A percentile compares a stretch with the other conserved stretches of the same genome.
These are phyloP conservation scores for Debaryomycetaceae sp. DNA, from an alignment of 1,139 yeast genomes.

Conservation along the genomic window DNA sequence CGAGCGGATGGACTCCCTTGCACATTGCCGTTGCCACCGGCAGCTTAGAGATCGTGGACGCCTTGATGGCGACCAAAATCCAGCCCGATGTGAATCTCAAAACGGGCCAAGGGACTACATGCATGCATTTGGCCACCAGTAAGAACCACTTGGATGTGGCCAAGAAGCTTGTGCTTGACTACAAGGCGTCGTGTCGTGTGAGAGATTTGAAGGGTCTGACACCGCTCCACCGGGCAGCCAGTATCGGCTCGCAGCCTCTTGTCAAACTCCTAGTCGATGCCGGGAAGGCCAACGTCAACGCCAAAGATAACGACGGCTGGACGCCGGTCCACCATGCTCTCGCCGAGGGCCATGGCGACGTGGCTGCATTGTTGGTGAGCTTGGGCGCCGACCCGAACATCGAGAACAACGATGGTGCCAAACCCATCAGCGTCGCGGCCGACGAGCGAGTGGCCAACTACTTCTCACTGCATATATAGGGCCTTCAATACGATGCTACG, in stretches of 20 bases:
- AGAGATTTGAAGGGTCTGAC: conserved; percentile 67
- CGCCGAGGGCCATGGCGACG: conserved; percentile 88
- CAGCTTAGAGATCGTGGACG: conserved; percentile 47
- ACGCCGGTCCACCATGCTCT: conserved; percentile 86
- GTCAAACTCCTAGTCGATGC: conserved; percentile 44
- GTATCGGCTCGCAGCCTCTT: conserved; percentile 63
- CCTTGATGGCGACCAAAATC: conserved; percentile 26
- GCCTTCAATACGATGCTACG: too few species aligned
- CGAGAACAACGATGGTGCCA: conserved; percentile 50
- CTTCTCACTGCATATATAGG: not conserved
- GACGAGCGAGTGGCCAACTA: conserved; percentile 48
- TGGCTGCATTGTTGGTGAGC: conserved; percentile 57
- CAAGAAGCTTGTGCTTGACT: conserved; percentile 43
- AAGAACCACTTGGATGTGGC: conserved; percentile 59
- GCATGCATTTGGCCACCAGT: conserved; percentile 72
- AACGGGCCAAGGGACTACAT: conserved; percentile 69
- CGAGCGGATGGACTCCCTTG: conserved; percentile 83
- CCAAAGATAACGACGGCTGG: conserved; percentile 73
- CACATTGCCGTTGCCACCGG: conserved; percentile 84
- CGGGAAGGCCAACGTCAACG: conserved; percentile 64
- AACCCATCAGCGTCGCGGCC: conserved; percentile 59
- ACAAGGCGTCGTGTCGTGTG: conserved; percentile 57
- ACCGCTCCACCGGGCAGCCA: conserved; percentile 81
- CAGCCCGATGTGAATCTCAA: conserved; percentile 40
- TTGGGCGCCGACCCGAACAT: conserved; percentile 63